Evolutionary conservation across 257 asterid species (phyloP).

Genomic region (Eustoma russellianum): DNA sequence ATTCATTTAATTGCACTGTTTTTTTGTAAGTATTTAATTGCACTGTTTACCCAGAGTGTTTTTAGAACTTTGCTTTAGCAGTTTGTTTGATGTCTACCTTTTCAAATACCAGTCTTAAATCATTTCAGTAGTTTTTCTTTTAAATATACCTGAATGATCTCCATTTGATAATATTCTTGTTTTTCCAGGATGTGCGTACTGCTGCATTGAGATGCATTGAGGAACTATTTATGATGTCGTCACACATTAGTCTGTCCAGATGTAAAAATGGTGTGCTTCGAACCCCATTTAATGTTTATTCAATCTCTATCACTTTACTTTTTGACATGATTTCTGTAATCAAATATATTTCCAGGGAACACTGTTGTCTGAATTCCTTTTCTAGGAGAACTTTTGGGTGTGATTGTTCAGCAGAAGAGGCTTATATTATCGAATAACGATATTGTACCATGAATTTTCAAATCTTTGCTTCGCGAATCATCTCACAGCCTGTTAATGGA

Average conservation of each 20-base stretch:
- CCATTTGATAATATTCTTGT: conserved; percentile 6
- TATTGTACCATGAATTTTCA: conserved; percentile 51
- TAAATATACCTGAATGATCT: background rate
- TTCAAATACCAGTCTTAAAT: background rate
- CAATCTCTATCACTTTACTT: conserved; percentile 1
- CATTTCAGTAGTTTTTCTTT: background rate
- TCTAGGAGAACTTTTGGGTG: conserved; percentile 58
- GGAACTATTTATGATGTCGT: conserved; percentile 38
- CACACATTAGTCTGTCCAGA: conserved; percentile 24
- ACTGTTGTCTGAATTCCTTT: conserved; percentile 30
- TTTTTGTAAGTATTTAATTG: too few relatives aligned
- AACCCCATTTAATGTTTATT: too few relatives aligned
- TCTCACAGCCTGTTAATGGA: conserved; percentile 51
- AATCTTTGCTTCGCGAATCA: conserved; percentile 55
- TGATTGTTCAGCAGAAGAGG: conserved; percentile 63
- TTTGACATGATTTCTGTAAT: conserved; percentile 14
- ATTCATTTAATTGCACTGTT: background rate
- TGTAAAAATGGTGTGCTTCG: conserved; percentile 37
- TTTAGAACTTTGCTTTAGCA: background rate
- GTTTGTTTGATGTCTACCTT: background rate
- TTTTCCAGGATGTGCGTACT: conserved; percentile 44
- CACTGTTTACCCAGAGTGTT: background rate
- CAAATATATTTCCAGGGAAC: conserved; percentile 39
- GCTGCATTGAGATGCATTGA: conserved; percentile 73
- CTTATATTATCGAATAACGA: conserved; percentile 63